Percentiles rank a stretch among this genome's conserved stretches.
Conservation (phyloP, 164 flowering plant species). For the Vitis vinifera region ASM3070453v1 NC_081815.1:3875001-3875500, state of each 20-base stretch:
- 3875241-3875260: conserved; percentile 66
- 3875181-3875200: conserved; percentile 60
- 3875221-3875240: conserved; percentile 61
- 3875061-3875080: not conserved
- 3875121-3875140: conserved; percentile 56
- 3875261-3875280: conserved; percentile 62
- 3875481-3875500: conserved; percentile 27
- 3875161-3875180: conserved; percentile 57
- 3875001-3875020: conserved; percentile 46
- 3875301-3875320: conserved; percentile 57
- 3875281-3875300: conserved; percentile 65
- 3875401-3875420: conserved; percentile 57
- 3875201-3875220: conserved; percentile 60
- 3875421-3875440: not conserved
- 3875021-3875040: conserved; percentile 44
- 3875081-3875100: not conserved
- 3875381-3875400: conserved; percentile 59
- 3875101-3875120: no score
- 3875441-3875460: no score
- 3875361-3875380: conserved; percentile 33
- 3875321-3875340: conserved; percentile 57
- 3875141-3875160: conserved; percentile 59
- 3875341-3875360: conserved; percentile 49
- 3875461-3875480: no score
- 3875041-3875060: conserved; percentile 4